These are phyloP conservation scores for Fragaria nilgerrensis DNA, from an alignment of 306 rosid species.

Conservation along the genomic window DNA sequence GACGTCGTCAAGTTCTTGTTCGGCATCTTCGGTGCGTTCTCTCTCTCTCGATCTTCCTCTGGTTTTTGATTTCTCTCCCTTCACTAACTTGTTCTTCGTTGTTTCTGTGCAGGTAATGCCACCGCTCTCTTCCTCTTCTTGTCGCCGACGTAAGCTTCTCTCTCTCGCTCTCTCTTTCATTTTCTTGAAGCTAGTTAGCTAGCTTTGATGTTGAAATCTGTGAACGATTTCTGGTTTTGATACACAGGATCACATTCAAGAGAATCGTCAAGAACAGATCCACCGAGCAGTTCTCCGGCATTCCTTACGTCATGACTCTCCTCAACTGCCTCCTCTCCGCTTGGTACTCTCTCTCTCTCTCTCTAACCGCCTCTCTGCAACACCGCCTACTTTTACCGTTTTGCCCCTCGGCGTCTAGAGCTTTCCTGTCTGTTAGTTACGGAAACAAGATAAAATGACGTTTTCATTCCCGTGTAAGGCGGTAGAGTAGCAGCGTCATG, in stretches of 20 bases:
- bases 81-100: neutral
- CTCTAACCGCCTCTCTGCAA: neutral
- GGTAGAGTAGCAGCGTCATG: neutral
- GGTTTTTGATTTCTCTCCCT: neutral
- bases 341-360: slow-evolving; percentile 44
- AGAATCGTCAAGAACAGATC: slow-evolving; percentile 52
- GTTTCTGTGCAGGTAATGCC: slow-evolving; percentile 59
- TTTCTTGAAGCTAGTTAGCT: neutral
- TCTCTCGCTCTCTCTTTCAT: neutral
- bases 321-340: slow-evolving; percentile 89
- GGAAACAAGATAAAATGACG: neutral
- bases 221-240: neutral
- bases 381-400: neutral
- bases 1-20: slow-evolving; percentile 51
- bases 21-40: slow-evolving; percentile 71
- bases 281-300: slow-evolving; percentile 83
- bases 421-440: neutral
- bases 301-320: slow-evolving; percentile 87
- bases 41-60: neutral
- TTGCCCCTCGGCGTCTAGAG: neutral
- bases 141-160: slow-evolving; percentile 57
- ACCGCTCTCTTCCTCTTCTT: slow-evolving; percentile 92
- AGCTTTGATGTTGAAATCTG: neutral
- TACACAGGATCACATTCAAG: slow-evolving; percentile 71
- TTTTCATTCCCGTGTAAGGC: neutral